Evolutionary conservation across 768 basidiomycete species (phyloP).

Genomic region (Mycena kentingensis): DNA sequence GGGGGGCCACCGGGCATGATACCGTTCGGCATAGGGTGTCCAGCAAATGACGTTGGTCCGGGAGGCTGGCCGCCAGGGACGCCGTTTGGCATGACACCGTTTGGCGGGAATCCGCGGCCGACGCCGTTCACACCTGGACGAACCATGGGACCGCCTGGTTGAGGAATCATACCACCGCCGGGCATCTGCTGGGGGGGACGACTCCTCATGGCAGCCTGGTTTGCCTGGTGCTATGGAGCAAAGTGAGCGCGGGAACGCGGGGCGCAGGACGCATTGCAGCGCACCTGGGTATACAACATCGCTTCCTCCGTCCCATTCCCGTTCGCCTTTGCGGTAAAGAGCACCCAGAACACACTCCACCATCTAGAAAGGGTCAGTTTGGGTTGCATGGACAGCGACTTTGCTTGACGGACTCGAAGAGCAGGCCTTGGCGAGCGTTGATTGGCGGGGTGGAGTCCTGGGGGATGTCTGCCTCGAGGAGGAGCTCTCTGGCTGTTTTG

Average conservation of each 20-base stretch:
- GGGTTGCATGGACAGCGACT: conserved; percentile 4
- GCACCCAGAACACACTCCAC: conserved; percentile 90
- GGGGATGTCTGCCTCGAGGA: conserved; percentile 66
- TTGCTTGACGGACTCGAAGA: conserved; percentile 67
- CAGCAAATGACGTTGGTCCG: conserved; percentile 37
- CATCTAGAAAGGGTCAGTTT: conserved; percentile 49
- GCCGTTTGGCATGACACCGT: conserved; percentile 33
- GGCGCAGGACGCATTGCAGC: conserved; percentile 25
- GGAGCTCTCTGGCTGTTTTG: conserved; percentile 71
- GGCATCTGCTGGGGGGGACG: conserved; percentile 20
- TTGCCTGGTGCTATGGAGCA: conserved; percentile 38
- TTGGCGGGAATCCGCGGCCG: conserved; percentile 27
- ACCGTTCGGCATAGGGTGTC: conserved; percentile 27
- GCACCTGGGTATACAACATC: conserved; percentile 67
- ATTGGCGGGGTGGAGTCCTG: conserved; percentile 71
- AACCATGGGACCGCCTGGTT: conserved; percentile 26
- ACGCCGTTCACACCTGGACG: conserved; percentile 27
- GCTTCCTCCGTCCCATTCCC: conserved; percentile 70
- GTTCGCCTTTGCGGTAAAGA: conserved; percentile 79
- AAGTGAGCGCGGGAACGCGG: conserved; percentile 20
- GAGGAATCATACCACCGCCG: conserved; percentile 22
- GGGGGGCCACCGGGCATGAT: conserved; percentile 27
- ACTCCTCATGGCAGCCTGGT: conserved; percentile 29
- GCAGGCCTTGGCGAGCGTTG: conserved; percentile 78
- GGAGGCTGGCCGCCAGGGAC: conserved; percentile 27